Evolutionary conservation across 371 early-diverging fungal species (phyloP).

Genomic region (Circinella minor): DNA sequence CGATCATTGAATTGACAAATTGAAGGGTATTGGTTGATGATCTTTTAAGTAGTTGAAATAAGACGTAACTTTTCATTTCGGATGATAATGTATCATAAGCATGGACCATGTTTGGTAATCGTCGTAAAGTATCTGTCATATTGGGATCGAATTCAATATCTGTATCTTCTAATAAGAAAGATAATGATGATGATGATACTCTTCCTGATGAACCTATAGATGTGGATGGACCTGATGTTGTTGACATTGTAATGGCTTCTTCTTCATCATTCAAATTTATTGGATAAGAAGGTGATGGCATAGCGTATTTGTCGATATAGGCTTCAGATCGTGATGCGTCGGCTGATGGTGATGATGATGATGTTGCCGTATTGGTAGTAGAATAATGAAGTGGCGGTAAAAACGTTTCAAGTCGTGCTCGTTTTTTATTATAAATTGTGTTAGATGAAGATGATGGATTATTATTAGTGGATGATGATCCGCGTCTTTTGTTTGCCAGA

Average conservation of each 20-base stretch:
- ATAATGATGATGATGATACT: background rate
- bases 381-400: background rate
- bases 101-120: slow-evolving; percentile 30
- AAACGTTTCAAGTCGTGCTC: slow-evolving; percentile 10
- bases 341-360: too few relatives aligned
- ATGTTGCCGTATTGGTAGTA: background rate
- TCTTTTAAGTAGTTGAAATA: slow-evolving; percentile 48
- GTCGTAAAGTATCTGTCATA: slow-evolving; percentile 16
- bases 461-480: slow-evolving; percentile 1
- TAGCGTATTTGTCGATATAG: slow-evolving; percentile 21
- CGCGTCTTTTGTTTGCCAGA: slow-evolving; percentile 17
- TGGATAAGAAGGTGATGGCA: slow-evolving; percentile 23
- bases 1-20: slow-evolving; percentile 79
- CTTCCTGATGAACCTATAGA: background rate
- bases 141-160: background rate
- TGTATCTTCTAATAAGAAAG: background rate
- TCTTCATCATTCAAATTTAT: slow-evolving; percentile 9
- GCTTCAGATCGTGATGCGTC: slow-evolving; percentile 3
- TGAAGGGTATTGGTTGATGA: slow-evolving; percentile 71
- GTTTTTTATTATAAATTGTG: slow-evolving; percentile 10
- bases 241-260: background rate
- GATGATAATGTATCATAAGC: slow-evolving; percentile 40
- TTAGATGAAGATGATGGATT: slow-evolving; percentile 1
- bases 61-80: slow-evolving; percentile 37
- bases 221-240: background rate